Conservation (phyloP, 2,329 filamentous ascomycete genomes). For the Alternaria incomplexa region DNA sequence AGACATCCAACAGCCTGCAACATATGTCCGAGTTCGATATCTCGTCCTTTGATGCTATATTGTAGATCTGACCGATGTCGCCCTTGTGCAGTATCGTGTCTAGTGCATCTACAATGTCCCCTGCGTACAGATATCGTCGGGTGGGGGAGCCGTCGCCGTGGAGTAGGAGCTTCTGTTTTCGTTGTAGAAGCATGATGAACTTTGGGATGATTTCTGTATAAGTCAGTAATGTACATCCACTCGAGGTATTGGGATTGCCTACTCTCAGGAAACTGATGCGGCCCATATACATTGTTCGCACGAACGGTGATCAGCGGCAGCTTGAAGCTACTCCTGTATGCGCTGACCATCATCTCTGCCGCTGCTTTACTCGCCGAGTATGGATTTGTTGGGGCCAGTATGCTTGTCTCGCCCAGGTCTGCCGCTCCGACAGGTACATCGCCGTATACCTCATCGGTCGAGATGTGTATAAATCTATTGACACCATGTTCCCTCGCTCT, state of each 20-base stretch:
- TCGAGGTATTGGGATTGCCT: conserved; percentile 39
- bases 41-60: conserved; percentile 79
- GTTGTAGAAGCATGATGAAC: conserved; percentile 74
- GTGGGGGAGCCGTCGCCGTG: conserved; percentile 79
- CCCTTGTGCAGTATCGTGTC: conserved; percentile 85
- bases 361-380: conserved; percentile 83
- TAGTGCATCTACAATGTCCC: conserved; percentile 80
- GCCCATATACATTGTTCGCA: conserved; percentile 85
- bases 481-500: conserved; percentile 74
- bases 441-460: conserved; percentile 85
- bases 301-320: conserved; percentile 80
- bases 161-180: conserved; percentile 70
- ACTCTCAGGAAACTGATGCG: conserved; percentile 86
- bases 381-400: conserved; percentile 80
- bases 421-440: conserved; percentile 76
- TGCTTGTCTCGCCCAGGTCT: conserved; percentile 74
- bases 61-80: conserved; percentile 77
- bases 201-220: conserved; percentile 81
- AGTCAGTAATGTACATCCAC: conserved; percentile 13
- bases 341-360: conserved; percentile 84
- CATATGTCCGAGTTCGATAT: conserved; percentile 76
- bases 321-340: conserved; percentile 84
- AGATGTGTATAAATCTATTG: conserved; percentile 79
- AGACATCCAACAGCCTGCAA: conserved; percentile 66
- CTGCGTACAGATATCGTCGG: conserved; percentile 77